Conservation (phyloP, 257 asterid genomes). For the Fraxinus pennsylvanica region DNA sequence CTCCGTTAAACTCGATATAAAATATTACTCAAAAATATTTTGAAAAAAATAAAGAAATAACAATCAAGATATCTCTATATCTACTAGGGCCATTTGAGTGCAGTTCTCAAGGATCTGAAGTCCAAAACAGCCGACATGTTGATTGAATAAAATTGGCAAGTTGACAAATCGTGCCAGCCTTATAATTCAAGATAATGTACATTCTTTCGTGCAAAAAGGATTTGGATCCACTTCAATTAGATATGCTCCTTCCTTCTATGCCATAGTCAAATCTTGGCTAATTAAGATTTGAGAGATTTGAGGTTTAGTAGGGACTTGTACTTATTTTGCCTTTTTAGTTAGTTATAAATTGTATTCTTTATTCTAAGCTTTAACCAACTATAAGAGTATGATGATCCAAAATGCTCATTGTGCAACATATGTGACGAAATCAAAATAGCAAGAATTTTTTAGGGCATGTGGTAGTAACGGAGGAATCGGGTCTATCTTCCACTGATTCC, state of each 20-base stretch:
- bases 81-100: neutral
- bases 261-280: neutral
- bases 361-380: neutral
- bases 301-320: neutral
- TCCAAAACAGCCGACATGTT: neutral
- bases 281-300: neutral
- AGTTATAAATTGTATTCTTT: neutral
- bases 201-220: neutral
- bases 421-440: no score
- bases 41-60: no score
- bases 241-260: neutral
- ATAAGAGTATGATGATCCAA: no score
- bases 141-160: neutral
- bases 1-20: no score
- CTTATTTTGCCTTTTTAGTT: neutral
- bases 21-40: no score
- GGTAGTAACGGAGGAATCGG: no score
- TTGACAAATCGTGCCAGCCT: neutral
- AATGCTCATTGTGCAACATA: no score
- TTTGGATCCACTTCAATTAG: neutral
- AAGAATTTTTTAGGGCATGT: no score
- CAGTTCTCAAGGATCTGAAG: neutral
- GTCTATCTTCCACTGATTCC: no score
- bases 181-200: neutral
- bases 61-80: no score